These are phyloP conservation scores for Pestalotiopsis sp. DNA, from an alignment of 2,329 filamentous ascomycete species.

Conservation along the genomic window DNA sequence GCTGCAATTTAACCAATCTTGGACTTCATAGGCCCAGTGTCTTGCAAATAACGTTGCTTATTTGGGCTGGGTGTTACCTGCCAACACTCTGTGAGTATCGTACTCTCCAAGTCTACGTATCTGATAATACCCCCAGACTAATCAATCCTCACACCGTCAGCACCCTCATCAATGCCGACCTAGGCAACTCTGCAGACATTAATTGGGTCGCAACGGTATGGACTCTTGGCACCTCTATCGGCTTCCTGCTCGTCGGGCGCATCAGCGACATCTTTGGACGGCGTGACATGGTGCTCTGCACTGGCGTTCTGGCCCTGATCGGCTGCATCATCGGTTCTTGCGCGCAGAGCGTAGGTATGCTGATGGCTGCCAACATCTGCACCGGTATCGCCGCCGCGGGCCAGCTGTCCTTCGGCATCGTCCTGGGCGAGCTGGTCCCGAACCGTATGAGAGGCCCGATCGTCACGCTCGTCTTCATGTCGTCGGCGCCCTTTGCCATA, in stretches of 20 bases:
- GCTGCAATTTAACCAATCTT: not conserved
- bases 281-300: constrained; percentile 39
- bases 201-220: constrained; percentile 30
- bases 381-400: constrained; percentile 41
- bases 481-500: constrained; percentile 40
- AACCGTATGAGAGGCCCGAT: constrained; percentile 40
- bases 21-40: constrained; percentile 28
- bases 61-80: constrained; percentile 36
- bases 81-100: constrained; percentile 33
- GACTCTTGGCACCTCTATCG: constrained; percentile 25
- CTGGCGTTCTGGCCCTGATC: constrained; percentile 34
- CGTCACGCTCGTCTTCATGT: constrained; percentile 39
- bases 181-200: constrained; percentile 24
- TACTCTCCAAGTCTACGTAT: not conserved
- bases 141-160: not conserved
- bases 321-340: constrained; percentile 38
- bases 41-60: constrained; percentile 35
- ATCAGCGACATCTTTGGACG: constrained; percentile 45
- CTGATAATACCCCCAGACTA: too few relatives aligned
- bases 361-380: constrained; percentile 39
- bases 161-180: constrained; percentile 14
- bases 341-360: constrained; percentile 33
- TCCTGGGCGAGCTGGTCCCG: constrained; percentile 45
- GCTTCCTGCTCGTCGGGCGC: constrained; percentile 38
- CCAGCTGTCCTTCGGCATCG: constrained; percentile 42